A percentile compares a stretch with the other conserved stretches of the same genome.
phyloP scores from a whole-genome alignment of 306 rosid genomes.

The Gynostemma pentaphyllum region DNA sequence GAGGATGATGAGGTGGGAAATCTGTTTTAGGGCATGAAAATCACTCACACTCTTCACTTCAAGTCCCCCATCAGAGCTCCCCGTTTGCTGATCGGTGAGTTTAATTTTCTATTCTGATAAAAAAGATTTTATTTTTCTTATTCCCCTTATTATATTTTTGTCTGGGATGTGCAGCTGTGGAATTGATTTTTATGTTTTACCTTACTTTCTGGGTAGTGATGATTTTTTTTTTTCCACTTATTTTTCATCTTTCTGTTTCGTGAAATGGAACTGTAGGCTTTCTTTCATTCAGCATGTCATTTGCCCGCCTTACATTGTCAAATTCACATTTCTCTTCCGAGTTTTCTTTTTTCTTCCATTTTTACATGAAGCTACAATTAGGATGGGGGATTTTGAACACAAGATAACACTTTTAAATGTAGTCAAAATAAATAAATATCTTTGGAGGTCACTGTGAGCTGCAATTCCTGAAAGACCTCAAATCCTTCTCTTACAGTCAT shows the following conservation, averaged over 20 bases:
- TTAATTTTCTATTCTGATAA: conserved; percentile 4
- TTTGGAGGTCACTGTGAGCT: background rate
- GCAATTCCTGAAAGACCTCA: conserved; percentile 10
- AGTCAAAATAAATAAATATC: background rate
- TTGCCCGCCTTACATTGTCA: conserved; percentile 8
- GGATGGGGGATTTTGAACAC: no score
- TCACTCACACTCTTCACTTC: conserved; percentile 28
- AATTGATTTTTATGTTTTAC: background rate
- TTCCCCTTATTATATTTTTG: conserved; percentile 13
- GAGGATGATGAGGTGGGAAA: conserved; percentile 24
- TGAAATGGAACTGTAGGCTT: conserved; percentile 16
- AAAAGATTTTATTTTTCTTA: background rate
- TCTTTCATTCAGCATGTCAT: conserved; percentile 5
- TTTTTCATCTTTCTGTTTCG: conserved; percentile 11
- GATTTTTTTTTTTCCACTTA: conserved; percentile 18
- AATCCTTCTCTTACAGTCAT: conserved; percentile 7
- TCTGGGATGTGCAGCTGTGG: conserved; percentile 16
- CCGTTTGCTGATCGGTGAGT: conserved; percentile 66
- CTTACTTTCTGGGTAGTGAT: conserved; percentile 18
- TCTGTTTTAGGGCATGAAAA: conserved; percentile 72
- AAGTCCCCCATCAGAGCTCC: conserved; percentile 44
- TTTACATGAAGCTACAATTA: background rate
- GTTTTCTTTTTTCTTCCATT: background rate
- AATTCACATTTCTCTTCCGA: background rate
- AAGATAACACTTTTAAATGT: no score